Conservation (phyloP, 768 basidiomycete species). For the Tylopilus cervinicoccineus region DNA sequence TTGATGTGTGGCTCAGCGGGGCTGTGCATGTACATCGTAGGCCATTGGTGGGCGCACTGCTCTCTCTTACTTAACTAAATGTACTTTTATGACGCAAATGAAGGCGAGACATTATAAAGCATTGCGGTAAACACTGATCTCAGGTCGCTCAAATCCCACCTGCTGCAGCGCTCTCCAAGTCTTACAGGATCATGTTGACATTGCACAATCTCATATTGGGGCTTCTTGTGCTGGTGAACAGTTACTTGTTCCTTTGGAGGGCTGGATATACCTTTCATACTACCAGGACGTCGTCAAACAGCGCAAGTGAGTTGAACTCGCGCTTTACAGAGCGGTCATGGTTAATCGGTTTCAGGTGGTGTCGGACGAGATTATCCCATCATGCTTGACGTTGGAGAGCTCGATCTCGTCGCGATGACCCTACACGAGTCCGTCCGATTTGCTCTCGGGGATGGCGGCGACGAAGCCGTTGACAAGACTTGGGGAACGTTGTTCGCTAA, state of each 20-base stretch:
- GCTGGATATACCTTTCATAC: not conserved
- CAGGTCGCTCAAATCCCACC: too few species aligned
- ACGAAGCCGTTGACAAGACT: conserved; percentile 4
- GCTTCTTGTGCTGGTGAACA: conserved; percentile 3
- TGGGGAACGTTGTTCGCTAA: conserved; percentile 10
- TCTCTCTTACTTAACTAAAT: too few species aligned
- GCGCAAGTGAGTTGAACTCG: not conserved
- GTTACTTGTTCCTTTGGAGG: conserved; percentile 2
- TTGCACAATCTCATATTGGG: not conserved
- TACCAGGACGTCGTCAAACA: not conserved
- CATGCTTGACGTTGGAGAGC: conserved; percentile 4
- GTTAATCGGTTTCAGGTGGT: not conserved
- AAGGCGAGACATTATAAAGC: too few species aligned
- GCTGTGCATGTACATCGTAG: too few species aligned
- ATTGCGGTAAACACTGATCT: too few species aligned
- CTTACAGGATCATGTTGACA: not conserved
- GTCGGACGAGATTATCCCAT: conserved; percentile 7
- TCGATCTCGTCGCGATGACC: conserved; percentile 9
- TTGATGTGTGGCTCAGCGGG: too few species aligned
- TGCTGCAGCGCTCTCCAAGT: too few species aligned
- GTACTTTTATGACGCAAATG: too few species aligned
- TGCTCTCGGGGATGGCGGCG: not conserved
- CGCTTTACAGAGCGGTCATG: not conserved
- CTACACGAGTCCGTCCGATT: conserved; percentile 7
- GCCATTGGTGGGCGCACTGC: too few species aligned